phyloP scores from a whole-genome alignment of 1,139 yeast genomes.

The Blastobotrys indianensis region DNA sequence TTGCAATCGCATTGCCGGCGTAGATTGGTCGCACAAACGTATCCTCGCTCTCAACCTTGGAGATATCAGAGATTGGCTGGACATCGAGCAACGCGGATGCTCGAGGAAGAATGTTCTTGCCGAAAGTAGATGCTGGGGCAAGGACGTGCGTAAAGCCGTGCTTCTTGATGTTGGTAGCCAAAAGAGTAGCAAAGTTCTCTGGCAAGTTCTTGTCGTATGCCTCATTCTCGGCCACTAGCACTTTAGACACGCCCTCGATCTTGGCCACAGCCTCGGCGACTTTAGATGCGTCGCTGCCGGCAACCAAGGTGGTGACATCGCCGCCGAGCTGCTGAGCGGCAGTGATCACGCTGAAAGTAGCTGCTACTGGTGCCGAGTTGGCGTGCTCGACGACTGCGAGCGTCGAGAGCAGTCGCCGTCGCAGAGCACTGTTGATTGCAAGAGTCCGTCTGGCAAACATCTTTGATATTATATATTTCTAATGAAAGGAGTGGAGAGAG shows the following conservation, averaged over 20 bases:
- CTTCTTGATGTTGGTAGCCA: constrained; percentile 38
- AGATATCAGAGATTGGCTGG: constrained; percentile 83
- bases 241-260: constrained; percentile 36
- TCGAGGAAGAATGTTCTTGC: constrained; percentile 83
- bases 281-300: constrained; percentile 34
- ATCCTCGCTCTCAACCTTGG: constrained; percentile 55
- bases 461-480: neutral
- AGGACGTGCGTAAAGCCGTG: constrained; percentile 63
- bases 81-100: constrained; percentile 77
- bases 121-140: constrained; percentile 77
- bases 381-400: constrained; percentile 67
- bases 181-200: constrained; percentile 34
- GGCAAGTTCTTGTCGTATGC: constrained; percentile 38
- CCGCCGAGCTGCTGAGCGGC: constrained; percentile 38
- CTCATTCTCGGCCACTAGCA: constrained; percentile 33
- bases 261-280: constrained; percentile 34
- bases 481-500: neutral
- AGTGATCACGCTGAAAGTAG: constrained; percentile 47
- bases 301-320: constrained; percentile 38
- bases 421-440: neutral
- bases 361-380: constrained; percentile 51
- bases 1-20: constrained; percentile 90
- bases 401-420: constrained; percentile 46
- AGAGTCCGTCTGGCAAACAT: constrained; percentile 4
- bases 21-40: constrained; percentile 91